Evolutionary conservation across 495 filamentous ascomycete genomes (phyloP), one percentile per base, ranked within the genome.

Genomic region (Hypoxylon crocopeplum): DNA sequence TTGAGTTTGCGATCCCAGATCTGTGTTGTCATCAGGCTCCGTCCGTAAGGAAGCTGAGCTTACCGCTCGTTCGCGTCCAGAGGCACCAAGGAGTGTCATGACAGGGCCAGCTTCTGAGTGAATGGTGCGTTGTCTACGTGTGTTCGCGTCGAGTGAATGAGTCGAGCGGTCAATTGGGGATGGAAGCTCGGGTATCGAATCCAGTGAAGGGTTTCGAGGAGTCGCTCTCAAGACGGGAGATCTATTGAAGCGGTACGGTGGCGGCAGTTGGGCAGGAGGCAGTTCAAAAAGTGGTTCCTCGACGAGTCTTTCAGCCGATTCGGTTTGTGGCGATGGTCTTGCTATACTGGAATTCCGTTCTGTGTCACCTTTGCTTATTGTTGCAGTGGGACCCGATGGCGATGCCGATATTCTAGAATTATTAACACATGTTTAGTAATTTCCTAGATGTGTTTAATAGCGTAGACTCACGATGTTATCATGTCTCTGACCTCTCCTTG

Each of bases 151-250:
- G 11, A 29, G 19, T 19, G 47, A 38, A 1, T n/a, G n/a, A n/a
- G n/a, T n/a, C n/a, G 16, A 39, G n/a, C 11, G 27, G 11, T 10
- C 37, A 3, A 33, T 34, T 16, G 59, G 36, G 20, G 64, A 49
- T 4, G 64, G 64, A 21, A 67, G 59, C 34, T 67, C 64, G 22
- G 41, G 29, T 33, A 67, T 64, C 34, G 64, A 64, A 25, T 22
- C 39, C 16, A 64, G 37, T 1, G 64, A 54, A 1, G 38, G 24
- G 6, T 58, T 59, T 30, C 53, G 59, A 19, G 59, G 39, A 10
- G 12, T 53, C 37, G 64, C 49, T 37, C 49, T 38, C 4, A 67
- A 39, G 20, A 25, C 36, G 34, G 59, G 64, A 8, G 62, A 56
- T 20, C 20, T 37, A 13, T 55, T 41, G n/a, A 39, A 42, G 33